These are phyloP conservation scores for Wickerhamomyces chambardii DNA, from an alignment of 805 yeast species.

Conservation along the genomic window DNA sequence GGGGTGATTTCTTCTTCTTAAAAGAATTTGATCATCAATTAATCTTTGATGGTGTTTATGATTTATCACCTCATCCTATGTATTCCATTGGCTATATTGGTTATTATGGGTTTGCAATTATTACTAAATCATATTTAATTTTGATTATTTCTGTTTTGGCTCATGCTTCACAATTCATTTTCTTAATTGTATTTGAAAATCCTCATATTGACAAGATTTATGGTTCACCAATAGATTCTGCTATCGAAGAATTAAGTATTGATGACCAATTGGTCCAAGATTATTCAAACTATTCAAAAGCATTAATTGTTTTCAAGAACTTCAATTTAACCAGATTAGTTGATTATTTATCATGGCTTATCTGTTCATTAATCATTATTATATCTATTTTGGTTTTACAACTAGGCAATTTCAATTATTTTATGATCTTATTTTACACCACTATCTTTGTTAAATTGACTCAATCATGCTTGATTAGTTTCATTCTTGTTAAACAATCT, in stretches of 20 bases:
- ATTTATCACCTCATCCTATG: slow-evolving; percentile 90
- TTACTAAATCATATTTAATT: slow-evolving; percentile 65
- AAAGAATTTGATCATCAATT: slow-evolving; percentile 56
- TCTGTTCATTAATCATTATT: slow-evolving; percentile 31
- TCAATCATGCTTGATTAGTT: slow-evolving; percentile 42
- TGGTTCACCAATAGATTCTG: slow-evolving; percentile 26
- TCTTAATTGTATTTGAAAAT: slow-evolving; percentile 67
- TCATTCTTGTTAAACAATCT: slow-evolving; percentile 50
- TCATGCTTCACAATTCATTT: slow-evolving; percentile 69
- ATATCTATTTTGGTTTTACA: slow-evolving; percentile 29
- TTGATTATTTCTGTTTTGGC: slow-evolving; percentile 64
- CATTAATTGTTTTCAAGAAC: slow-evolving; percentile 54
- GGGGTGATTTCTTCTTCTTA: slow-evolving; percentile 89
- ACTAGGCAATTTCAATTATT: slow-evolving; percentile 21
- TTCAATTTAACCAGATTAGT: slow-evolving; percentile 56
- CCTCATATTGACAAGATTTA: slow-evolving; percentile 83
- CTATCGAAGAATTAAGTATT: slow-evolving; percentile 19
- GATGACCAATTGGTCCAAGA: slow-evolving; percentile 24
- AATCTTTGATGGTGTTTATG: slow-evolving; percentile 83
- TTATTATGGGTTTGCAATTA: slow-evolving; percentile 74
- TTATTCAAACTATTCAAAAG: slow-evolving; percentile 35
- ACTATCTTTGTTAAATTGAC: slow-evolving; percentile 36
- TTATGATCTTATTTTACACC: slow-evolving; percentile 17
- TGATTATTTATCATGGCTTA: slow-evolving; percentile 42
- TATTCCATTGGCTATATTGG: slow-evolving; percentile 86